Evolutionary conservation across 192 early-diverging fungal species (phyloP), one percentile per base, ranked within the genome.

Genomic region (Mortierella antarctica): DNA sequence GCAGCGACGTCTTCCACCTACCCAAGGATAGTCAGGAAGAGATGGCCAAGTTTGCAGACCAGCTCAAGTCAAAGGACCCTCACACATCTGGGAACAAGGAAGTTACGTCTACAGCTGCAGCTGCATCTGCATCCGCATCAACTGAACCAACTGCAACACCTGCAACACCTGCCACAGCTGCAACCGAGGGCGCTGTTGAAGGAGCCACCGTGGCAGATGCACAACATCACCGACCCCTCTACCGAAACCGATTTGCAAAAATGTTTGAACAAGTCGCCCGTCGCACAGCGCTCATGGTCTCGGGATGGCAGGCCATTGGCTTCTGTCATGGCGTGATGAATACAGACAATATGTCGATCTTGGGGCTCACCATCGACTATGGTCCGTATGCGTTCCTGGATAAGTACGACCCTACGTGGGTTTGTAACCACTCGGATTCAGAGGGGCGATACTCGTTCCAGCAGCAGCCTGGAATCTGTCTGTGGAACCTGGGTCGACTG

Each of bases 301-400:
- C 95, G 7, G 84, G 79, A 20, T 96, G 94, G 95, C 94, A 96
- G 82, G 83, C 88, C 1, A 80, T 91, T 41, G 95, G 93, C 8
- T 95, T 95, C 81, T 90, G 89, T 85, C 91, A 95, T 62, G 92
- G 94, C 42, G 95, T 96, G 3, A 93, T 96, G 92, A 96, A 96
- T 81, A 96, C 95, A 0, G 95, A 97, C 78, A 97, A 97, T 67
- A 93, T 96, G 91, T 95, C 93, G 4, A 74, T 96, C 2, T 70
- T 95, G 21, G 94, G 95, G 7, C 66, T 95, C 9, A 96, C 96
- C 1, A 86, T 96, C 41, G 95, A 98, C 71, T 96, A 93, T 69
- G 96, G 96, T 0, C 95, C 96, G 10, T 96, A 86, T 69, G 91
- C 89, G 50, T 96, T 98, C 63, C 67, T 98, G 64, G 95, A 98